phyloP scores from a whole-genome alignment of 345 rosid genomes.

The Gossypioides kirkii region DNA sequence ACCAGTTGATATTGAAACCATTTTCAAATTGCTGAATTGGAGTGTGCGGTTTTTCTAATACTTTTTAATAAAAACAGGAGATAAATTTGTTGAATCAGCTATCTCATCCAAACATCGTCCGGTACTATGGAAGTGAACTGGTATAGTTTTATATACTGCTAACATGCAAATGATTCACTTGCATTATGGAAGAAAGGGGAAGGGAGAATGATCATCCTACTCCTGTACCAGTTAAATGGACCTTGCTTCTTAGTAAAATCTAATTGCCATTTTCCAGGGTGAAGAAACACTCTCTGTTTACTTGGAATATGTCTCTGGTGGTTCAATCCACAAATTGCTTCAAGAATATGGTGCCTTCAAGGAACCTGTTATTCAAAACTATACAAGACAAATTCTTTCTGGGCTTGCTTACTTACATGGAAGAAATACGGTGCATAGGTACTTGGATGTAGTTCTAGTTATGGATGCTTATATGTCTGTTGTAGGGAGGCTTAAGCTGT shows the following conservation, averaged over 20 bases:
- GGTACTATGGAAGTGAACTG: conserved; percentile 90
- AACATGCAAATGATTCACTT: background rate
- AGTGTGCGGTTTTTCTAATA: conserved; percentile 15
- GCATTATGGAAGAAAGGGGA: background rate
- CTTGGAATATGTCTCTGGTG: conserved; percentile 93
- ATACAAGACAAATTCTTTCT: conserved; percentile 75
- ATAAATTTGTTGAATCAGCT: conserved; percentile 86
- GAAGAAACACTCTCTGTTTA: conserved; percentile 91
- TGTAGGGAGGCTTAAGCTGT: background rate
- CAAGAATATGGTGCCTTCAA: conserved; percentile 87
- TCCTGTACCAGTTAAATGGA: conserved; percentile 12
- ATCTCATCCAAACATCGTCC: conserved; percentile 87
- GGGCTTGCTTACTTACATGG: conserved; percentile 94
- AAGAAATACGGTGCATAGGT: conserved; percentile 95
- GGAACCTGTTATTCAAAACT: conserved; percentile 92
- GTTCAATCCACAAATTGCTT: conserved; percentile 91
- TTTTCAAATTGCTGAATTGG: background rate
- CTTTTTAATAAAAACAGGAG: conserved; percentile 51
- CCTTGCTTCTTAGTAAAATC: conserved; percentile 14
- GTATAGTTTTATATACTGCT: conserved; percentile 35
- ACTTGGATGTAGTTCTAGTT: conserved; percentile 14
- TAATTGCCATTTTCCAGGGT: conserved; percentile 43
- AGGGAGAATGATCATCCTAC: background rate
- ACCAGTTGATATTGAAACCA: background rate
- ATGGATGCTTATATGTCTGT: background rate